Base-by-base conservation (phyloP, 2,329 filamentous ascomycete species). In the Pseudogymnoascus sp. region DNA sequence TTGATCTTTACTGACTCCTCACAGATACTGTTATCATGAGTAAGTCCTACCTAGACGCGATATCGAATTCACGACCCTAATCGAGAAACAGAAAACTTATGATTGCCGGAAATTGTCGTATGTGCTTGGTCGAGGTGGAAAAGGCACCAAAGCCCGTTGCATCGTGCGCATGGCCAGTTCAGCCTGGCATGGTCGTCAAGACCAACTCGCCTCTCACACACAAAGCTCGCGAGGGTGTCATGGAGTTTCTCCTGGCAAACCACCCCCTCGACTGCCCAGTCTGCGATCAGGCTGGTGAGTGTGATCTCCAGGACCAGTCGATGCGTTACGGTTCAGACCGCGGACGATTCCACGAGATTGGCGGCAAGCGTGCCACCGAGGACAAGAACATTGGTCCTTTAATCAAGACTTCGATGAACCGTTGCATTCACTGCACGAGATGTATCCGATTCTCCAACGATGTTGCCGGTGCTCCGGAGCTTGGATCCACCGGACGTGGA, bases 331-430 rank as follows among this genome's bases (percentile, higher is more conserved):
- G 94, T 71, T 90, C 88, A 66, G 94, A 99, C 77, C 85, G 94
- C 73, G 94, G 94, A 64, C 89, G 94, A 70, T 99, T 99, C 79
- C 94, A 99, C 78, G 94, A 99, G 77, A 78, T 95, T 71, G 87
- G 84, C 61, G 94, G 94, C 77, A 99, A 99, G 84, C 90, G 94
- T 80, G 94, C 91, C 25, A 92, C 97, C 38, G 94, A 99, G 79
- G 94, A 99, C 77, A 99, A 99, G 84, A 97, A 99, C 76, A 97
- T 99, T 71, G 94, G 94, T 35, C 94, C 94, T 60, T 77, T 99
- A 68, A 90, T 99, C 78, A 99, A 99, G 85, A 99, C 94, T 3
- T 99, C 94, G 58, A 99, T 99, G 94, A 99, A 99, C 82, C 85
- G 94, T 74, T 99, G 94, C 77, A 99, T 99, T 71, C 94, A 99